Base-by-base conservation (phyloP, 495 filamentous ascomycete species). In the Mycothermus thermophilus region DNA sequence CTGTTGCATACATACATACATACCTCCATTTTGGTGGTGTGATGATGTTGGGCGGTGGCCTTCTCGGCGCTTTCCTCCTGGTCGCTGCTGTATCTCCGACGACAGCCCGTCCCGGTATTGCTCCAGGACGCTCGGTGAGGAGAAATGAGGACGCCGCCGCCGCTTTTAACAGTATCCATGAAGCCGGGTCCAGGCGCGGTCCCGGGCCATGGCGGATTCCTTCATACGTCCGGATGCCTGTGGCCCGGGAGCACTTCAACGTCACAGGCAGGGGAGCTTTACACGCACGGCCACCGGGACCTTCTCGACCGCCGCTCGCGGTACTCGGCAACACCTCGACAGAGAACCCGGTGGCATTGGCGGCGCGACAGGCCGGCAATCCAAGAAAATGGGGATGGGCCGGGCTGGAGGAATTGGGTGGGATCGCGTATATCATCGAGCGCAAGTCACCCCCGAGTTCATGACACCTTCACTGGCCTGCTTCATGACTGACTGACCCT, bases 361-460 rank as follows among this genome's bases (percentile, higher is more conserved):
- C 11, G 1, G 18, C 31, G 10, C 19, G 24, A 2, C 24, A 14
- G n/a, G 15, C 2, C 2, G 8, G 8, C 5, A 18, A 8, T 4
- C 5, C 8, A 14, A 27, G 32, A 14, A 19, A 44, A 18, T 52
- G 49, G 52, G 52, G 52, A 24, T 56, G 52, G 52, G 35, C 41
- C 8, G 42, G 47, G 32, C 29, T 56, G 25, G 47, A 43, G 15
- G 52, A 56, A 19, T 34, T 52, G 7, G 46, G 47, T 13, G 60
- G 60, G 6, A 59, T 59, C 8, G 58, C 55, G 9, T 64, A 64
- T 30, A 57, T 58, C 36, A 44, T 64, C 6, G 51, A 62, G 17
- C 40, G 60, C 60, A 20, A 15, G 57, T 42, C 10, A 1, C 19
- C n/a, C n/a, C n/a, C n/a, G n/a, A n/a, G n/a, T n/a, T n/a, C n/a